Evolutionary conservation across 1,284 basidiomycete species (phyloP), one percentile per base, ranked within the genome.

Genomic region (Butyriboletus appendiculatus): DNA sequence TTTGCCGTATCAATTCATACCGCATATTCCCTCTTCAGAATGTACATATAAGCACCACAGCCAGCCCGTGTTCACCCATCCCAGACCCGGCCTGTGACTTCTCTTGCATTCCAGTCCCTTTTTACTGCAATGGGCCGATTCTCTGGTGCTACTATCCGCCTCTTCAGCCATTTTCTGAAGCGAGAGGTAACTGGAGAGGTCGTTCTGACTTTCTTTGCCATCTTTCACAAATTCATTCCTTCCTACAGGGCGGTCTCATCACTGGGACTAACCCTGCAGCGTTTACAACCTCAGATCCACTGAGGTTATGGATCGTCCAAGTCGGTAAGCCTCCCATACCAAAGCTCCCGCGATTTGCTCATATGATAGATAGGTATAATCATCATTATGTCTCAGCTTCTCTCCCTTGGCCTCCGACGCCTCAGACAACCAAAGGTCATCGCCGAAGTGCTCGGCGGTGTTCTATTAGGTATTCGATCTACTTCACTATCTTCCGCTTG

Each of bases 391-490:
- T 85, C 84, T 1, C 85, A 88, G 63, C 59, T 85, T 1, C 79
- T 91, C 22, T 77, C 81, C 26, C 76, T 85, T 37, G 69, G 66
- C 3, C 75, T 90, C 45, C 73, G 78, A 28, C 82, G 75, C 62
- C 74, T 90, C 39, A 77, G 78, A 38, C 88, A 91, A 62, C 88
- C 89, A 4, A 80, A 77, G 61, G 88, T 91, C 61, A 90, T 90
- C 44, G 85, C 88, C 8, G 88, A 91, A 62, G 83, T 91, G 50
- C 77, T 90, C 48, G 86, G 82, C 11, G 88, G 88, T n/a, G 86
- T 90, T 59, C 63, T 90, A 18, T 50, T 88, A 44, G 84, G 83
- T 69, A 58, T 38, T 28, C 33, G 24, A 28, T 34, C 33, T 7
- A 10, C 4, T 57, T 45, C 33, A 16, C 9, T 24, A 18, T 45